phyloP scores from a whole-genome alignment of 2,329 filamentous ascomycete species.

The Fusarium camptoceras region DNA sequence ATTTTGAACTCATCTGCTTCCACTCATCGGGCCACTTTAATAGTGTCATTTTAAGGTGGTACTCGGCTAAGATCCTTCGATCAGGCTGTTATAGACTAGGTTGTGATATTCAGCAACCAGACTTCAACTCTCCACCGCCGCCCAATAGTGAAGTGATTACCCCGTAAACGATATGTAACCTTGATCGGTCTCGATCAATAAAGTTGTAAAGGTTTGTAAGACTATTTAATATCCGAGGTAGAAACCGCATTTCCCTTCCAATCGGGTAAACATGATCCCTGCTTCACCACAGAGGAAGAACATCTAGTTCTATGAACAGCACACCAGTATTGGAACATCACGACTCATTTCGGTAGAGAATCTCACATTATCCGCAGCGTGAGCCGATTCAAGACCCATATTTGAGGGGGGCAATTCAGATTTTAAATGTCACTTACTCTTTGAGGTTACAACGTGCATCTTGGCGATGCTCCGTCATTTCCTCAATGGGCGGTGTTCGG shows the following conservation, averaged over 20 bases:
- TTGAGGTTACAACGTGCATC: conserved; percentile 2
- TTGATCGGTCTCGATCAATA: background rate
- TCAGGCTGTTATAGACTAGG: conserved; percentile 1
- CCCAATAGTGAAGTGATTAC: background rate
- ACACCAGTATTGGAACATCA: background rate
- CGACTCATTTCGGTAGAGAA: background rate
- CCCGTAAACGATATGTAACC: background rate
- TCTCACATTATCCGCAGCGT: background rate
- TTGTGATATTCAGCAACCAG: background rate
- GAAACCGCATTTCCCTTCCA: background rate
- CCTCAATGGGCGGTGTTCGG: conserved; percentile 23
- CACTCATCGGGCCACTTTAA: background rate
- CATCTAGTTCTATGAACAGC: background rate
- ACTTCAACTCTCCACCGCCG: background rate
- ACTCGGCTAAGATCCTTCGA: background rate
- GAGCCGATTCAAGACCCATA: background rate
- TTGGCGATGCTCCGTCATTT: conserved; percentile 29
- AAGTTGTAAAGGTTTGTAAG: background rate
- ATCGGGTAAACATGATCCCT: conserved; percentile 1
- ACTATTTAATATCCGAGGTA: background rate
- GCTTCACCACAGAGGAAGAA: background rate
- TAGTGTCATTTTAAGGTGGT: background rate
- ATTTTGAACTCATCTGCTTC: rapidly evolving
- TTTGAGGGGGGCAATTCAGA: conserved; percentile 1
- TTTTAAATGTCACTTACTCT: background rate